Evolutionary conservation across 345 rosid genomes (phyloP).

Genomic region (Citrus sp.): DNA sequence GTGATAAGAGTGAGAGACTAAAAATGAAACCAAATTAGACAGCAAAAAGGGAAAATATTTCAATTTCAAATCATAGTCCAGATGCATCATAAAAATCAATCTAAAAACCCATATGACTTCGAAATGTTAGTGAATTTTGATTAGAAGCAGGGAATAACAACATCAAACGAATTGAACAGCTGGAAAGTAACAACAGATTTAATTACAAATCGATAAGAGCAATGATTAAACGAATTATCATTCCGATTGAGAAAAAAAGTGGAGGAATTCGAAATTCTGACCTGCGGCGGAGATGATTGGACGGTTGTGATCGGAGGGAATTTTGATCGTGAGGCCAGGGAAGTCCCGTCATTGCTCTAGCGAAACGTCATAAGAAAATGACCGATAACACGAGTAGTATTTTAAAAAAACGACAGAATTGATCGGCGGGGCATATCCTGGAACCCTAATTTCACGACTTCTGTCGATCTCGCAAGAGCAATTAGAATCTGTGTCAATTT

Average conservation of each 20-base stretch:
- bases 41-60: not conserved
- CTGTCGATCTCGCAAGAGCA: not conserved
- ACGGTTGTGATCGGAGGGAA: constrained; percentile 30
- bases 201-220: not conserved
- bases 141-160: not conserved
- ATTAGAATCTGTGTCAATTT: not conserved
- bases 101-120: not conserved
- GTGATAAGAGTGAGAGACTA: not conserved
- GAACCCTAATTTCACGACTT: constrained; percentile 25
- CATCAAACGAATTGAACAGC: not conserved
- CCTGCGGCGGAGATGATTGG: constrained; percentile 38
- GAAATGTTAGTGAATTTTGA: not conserved
- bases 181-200: not conserved
- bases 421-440: not conserved
- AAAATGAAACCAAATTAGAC: not conserved
- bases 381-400: not conserved
- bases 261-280: constrained; percentile 13
- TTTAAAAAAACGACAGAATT: constrained; percentile 1
- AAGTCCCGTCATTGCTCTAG: constrained; percentile 44
- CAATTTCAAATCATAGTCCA: not conserved
- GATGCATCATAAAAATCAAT: not conserved
- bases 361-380: constrained; percentile 30
- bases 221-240: not conserved
- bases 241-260: not conserved
- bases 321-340: constrained; percentile 39